Conservation (phyloP, 164 flowering plant genomes). For the Tetracentron sinense region DNA sequence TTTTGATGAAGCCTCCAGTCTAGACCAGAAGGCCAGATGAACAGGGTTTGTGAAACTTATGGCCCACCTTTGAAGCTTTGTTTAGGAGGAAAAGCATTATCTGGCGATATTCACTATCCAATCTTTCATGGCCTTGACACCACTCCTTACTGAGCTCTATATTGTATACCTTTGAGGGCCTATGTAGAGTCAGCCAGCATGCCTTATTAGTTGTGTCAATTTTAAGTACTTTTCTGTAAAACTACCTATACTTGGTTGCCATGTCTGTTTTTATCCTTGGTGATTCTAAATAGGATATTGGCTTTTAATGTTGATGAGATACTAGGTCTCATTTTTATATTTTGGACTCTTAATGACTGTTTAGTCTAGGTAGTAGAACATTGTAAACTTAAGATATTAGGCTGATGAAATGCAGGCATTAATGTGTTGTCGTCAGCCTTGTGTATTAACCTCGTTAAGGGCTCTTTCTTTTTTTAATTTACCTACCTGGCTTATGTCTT, state of each 20-base stretch:
- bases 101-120: slow-evolving; percentile 29
- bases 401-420: slow-evolving; percentile 1
- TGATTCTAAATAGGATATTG: slow-evolving; percentile 8
- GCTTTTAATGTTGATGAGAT: neutral
- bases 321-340: slow-evolving; percentile 5
- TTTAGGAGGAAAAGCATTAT: slow-evolving; percentile 46
- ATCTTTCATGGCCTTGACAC: slow-evolving; percentile 19
- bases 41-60: slow-evolving; percentile 51
- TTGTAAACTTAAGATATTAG: neutral
- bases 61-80: slow-evolving; percentile 60
- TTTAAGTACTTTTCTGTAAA: slow-evolving; percentile 17
- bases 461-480: too few species aligned
- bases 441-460: too few species aligned
- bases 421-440: slow-evolving; percentile 12
- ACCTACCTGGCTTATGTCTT: too few species aligned
- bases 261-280: slow-evolving; percentile 21
- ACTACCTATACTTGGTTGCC: slow-evolving; percentile 31
- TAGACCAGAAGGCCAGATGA: slow-evolving; percentile 83
- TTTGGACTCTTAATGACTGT: slow-evolving; percentile 4
- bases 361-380: neutral
- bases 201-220: slow-evolving; percentile 16
- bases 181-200: slow-evolving; percentile 24
- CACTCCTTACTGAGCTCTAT: slow-evolving; percentile 15
- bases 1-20: slow-evolving; percentile 75
- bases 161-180: slow-evolving; percentile 15